Evolutionary conservation across 768 basidiomycete species (phyloP), one percentile per base, ranked within the genome.

Genomic region (Filobasidium wieringae): DNA sequence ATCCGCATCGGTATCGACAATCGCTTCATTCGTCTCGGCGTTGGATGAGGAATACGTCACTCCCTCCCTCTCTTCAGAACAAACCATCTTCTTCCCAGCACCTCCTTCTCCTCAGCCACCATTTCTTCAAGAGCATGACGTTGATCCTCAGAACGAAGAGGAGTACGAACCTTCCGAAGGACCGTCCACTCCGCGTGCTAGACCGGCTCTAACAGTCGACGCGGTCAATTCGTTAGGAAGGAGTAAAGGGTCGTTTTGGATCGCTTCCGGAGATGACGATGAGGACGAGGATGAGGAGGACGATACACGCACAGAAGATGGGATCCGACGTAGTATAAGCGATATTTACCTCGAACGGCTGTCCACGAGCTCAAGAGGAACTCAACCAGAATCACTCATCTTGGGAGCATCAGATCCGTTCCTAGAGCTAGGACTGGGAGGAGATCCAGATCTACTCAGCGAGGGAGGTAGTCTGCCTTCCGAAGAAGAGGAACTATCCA

Each of bases 261-360:
- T 26, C 17, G 32, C 40, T 1, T 7, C 24, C n/a, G 40, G 17
- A 2, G 19, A 32, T 5, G 39, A 53, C 14, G 30, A n/a, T 22
- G 45, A 41, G 31, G 32, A 34, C 27, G 40, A 45, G 22, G 31
- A 41, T 24, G 51, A 40, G 11, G 24, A 39, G 7, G 32, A 27
- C 39, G 37, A 17, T 8, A n/a, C 39, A 26, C 11, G 14, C 7
- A 43, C 57, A 15, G 50, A 52, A 19, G 39, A 24, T 32, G 14
- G 12, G 30, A 32, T 12, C 26, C 30, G 27, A 12, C 30, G 40
- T 19, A 22, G 45, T 1, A 31, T 33, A 15, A 32, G n/a, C 19
- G 53, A 60, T 2, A 45, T 19, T 22, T 60, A 55, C 19, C 32
- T 60, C 12, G 59, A 60, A 31, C 59, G 29, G 4, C 54, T 60